Evolutionary conservation across 2,329 filamentous ascomycete genomes (phyloP).

Genomic region (Microascus cirrosus): DNA sequence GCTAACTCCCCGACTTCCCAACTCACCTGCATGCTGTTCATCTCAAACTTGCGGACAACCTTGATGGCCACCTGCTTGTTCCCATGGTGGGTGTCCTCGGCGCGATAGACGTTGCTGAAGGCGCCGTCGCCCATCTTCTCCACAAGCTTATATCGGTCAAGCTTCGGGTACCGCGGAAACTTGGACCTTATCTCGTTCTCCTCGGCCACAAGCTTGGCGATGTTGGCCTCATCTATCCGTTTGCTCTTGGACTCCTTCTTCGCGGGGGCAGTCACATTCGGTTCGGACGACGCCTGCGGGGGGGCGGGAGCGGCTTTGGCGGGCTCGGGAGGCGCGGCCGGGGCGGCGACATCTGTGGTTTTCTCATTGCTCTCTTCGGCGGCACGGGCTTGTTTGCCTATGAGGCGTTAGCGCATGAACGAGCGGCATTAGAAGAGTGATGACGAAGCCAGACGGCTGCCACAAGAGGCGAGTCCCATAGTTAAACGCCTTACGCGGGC

Average conservation of each 20-base stretch:
- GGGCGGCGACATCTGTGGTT: constrained; percentile 14
- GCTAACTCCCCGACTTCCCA: not conserved
- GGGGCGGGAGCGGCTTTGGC: not conserved
- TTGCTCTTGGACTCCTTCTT: constrained; percentile 15
- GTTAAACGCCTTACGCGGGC: not conserved
- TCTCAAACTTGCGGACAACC: constrained; percentile 96
- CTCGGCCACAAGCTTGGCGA: constrained; percentile 81
- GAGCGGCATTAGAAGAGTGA: not conserved
- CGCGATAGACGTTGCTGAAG: constrained; percentile 97
- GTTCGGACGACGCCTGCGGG: not conserved
- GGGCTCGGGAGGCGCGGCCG: not conserved
- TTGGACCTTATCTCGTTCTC: constrained; percentile 79
- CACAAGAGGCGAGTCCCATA: not conserved
- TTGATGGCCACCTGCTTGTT: constrained; percentile 88
- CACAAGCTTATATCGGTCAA: constrained; percentile 73
- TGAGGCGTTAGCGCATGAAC: constrained; percentile 2
- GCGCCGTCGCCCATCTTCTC: constrained; percentile 98
- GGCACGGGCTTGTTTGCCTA: constrained; percentile 75
- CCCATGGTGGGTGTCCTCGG: constrained; percentile 60
- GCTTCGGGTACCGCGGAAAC: constrained; percentile 73
- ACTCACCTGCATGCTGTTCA: constrained; percentile 98
- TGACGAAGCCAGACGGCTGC: not conserved
- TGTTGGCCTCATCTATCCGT: constrained; percentile 48
- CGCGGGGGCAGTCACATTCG: not conserved
- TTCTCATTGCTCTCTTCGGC: constrained; percentile 37